phyloP scores from a whole-genome alignment of 2,329 filamentous ascomycete species.

The Neonectria coccinea region DNA sequence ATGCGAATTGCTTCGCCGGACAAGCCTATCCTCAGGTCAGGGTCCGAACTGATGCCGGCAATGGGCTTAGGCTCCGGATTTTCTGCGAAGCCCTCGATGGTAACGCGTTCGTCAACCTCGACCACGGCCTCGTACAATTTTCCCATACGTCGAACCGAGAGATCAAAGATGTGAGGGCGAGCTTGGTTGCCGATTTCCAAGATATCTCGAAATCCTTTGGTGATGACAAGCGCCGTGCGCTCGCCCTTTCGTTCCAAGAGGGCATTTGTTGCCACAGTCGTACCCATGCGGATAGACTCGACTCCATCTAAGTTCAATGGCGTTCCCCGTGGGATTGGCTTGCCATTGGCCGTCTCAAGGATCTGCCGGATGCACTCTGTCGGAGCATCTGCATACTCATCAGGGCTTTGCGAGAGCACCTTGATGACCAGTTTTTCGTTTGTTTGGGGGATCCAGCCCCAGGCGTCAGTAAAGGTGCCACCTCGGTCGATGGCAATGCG shows the following conservation, averaged over 20 bases:
- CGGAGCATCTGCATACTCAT: conserved; percentile 21
- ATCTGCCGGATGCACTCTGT: conserved; percentile 20
- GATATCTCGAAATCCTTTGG: conserved; percentile 75
- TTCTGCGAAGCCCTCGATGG: conserved; percentile 77
- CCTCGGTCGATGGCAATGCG: conserved; percentile 37
- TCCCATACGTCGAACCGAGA: conserved; percentile 74
- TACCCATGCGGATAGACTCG: conserved; percentile 80
- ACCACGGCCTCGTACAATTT: conserved; percentile 75
- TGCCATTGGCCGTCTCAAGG: conserved; percentile 6
- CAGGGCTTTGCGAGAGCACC: conserved; percentile 20
- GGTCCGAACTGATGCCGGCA: conserved; percentile 55
- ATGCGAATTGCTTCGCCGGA: conserved; percentile 69
- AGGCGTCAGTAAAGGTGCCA: conserved; percentile 33
- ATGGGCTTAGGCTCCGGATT: conserved; percentile 64
- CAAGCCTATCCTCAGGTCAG: conserved; percentile 9
- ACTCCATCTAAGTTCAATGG: conserved; percentile 49
- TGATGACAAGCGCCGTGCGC: conserved; percentile 75
- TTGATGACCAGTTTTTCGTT: conserved; percentile 23
- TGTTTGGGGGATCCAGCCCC: conserved; percentile 12
- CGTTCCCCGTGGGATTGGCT: conserved; percentile 4
- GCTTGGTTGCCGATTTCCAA: conserved; percentile 78
- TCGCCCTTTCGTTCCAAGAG: conserved; percentile 78
- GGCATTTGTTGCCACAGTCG: conserved; percentile 80
- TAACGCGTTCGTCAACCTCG: conserved; percentile 78
- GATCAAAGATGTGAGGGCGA: conserved; percentile 77